Base-by-base conservation (phyloP, 2,329 filamentous ascomycete species). In the Fusarium armeniacum region DNA sequence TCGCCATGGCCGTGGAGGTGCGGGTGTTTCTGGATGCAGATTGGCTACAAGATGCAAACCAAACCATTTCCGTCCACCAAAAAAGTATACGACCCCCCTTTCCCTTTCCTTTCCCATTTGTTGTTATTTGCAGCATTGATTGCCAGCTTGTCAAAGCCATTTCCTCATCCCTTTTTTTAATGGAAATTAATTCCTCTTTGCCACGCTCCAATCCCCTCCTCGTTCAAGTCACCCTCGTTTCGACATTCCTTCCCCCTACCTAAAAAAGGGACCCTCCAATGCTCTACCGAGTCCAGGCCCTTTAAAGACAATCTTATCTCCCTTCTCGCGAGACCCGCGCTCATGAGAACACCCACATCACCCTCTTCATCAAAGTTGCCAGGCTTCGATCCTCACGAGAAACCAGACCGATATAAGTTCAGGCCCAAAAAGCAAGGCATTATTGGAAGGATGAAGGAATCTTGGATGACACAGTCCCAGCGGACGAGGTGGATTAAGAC, bases 401-500 rank as follows among this genome's bases (percentile, higher is more conserved):
- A 91, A 77, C 84, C 85, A 74, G 86, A 83, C 75, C 86, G 89
- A 75, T 90, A 90, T 81, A 81, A 81, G 73, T 72, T 78, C 69
- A 79, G 82, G 73, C 80, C 82, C 71, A 81, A 81, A 76, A 80
- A 83, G 73, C 77, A 79, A 74, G 81, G 81, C 75, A 79, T 85
- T 62, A 78, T 89, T 77, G 82, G 83, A 79, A 87, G 83, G 73
- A 80, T 87, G 82, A 87, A 87, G 79, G 82, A 85, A 76, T 82
- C 83, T 76, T 86, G 83, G 79, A 87, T 88, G 83, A 86, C 87
- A 67, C 88, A 90, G 81, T 85, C 87, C 76, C 88, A 90, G 82
- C 86, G 85, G 79, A 83, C 87, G 70, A 87, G 89, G 77, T 91
- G 88, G 84, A 78, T 90, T 72, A 90, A 90, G 83, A 89, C 88